Percentiles rank a stretch among this genome's conserved stretches.
These are phyloP conservation scores for Aphanocladium album DNA, from an alignment of 2,329 filamentous ascomycete genomes.

Conservation along the genomic window DNA sequence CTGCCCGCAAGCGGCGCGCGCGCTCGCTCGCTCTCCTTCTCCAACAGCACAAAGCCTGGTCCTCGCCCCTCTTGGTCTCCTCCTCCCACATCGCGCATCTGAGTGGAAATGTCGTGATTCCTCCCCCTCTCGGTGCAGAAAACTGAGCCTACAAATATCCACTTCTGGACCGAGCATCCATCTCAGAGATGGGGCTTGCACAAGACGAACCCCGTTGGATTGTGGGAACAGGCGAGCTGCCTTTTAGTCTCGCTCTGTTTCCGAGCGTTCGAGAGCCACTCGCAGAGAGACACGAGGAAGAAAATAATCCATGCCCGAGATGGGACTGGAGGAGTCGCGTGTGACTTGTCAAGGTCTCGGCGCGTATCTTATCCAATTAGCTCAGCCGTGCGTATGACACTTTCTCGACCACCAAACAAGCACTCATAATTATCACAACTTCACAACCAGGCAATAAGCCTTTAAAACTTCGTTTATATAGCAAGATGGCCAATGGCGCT, in stretches of 20 bases:
- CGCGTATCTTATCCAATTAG: neutral
- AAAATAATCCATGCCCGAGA: neutral
- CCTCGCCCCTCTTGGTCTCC: neutral
- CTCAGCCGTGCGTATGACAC: neutral
- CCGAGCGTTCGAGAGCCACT: neutral
- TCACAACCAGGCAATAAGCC: neutral
- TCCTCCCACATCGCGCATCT: slow-evolving; percentile 3
- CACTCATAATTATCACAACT: too few relatives aligned
- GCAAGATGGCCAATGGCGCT: neutral
- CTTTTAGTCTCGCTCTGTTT: neutral
- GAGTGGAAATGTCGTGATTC: slow-evolving; percentile 7
- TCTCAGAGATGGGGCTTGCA: neutral
- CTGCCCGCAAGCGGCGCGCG: too few relatives aligned
- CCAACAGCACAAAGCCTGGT: neutral
- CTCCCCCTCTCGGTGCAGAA: neutral
- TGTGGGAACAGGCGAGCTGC: neutral
- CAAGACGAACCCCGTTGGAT: neutral
- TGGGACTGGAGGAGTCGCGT: neutral
- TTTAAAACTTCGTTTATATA: neutral
- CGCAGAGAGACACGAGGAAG: neutral
- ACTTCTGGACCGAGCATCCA: neutral
- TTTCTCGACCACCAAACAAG: neutral
- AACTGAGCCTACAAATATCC: neutral
- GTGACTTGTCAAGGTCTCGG: neutral
- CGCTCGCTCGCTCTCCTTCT: neutral